Evolutionary conservation across 768 basidiomycete genomes (phyloP).

Genomic region (Psilocybe azurescens): DNA sequence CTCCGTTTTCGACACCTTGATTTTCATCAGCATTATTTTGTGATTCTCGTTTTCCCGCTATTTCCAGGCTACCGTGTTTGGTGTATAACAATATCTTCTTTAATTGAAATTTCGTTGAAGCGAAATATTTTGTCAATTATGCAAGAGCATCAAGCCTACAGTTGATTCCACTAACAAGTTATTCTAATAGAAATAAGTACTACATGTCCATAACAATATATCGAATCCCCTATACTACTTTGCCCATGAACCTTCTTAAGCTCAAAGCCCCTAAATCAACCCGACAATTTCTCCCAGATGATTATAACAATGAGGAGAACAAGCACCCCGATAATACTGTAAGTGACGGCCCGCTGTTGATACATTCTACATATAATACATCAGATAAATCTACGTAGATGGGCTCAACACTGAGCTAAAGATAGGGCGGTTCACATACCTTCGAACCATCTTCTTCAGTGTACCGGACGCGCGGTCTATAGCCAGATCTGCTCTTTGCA

Average conservation of each 20-base stretch:
- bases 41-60: constrained; percentile 10
- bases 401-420: constrained; percentile 15
- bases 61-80: constrained; percentile 18
- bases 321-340: constrained; percentile 83
- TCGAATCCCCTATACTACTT: background rate
- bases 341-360: constrained; percentile 91
- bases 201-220: background rate
- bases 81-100: constrained; percentile 16
- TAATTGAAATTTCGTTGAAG: background rate
- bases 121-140: background rate
- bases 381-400: constrained; percentile 40
- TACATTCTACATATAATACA: constrained; percentile 78
- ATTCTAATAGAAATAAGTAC: constrained; percentile 4
- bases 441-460: constrained; percentile 93
- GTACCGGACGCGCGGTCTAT: constrained; percentile 94
- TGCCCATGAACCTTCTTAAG: background rate
- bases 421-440: constrained; percentile 56
- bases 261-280: constrained; percentile 13
- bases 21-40: constrained; percentile 18
- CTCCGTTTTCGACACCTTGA: background rate
- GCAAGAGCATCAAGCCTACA: background rate
- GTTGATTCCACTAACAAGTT: background rate
- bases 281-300: constrained; percentile 76
- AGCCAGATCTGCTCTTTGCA: constrained; percentile 83
- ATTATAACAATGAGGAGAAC: constrained; percentile 83